phyloP scores from a whole-genome alignment of 257 asterid species.

The Hygrophila difformis region DNA sequence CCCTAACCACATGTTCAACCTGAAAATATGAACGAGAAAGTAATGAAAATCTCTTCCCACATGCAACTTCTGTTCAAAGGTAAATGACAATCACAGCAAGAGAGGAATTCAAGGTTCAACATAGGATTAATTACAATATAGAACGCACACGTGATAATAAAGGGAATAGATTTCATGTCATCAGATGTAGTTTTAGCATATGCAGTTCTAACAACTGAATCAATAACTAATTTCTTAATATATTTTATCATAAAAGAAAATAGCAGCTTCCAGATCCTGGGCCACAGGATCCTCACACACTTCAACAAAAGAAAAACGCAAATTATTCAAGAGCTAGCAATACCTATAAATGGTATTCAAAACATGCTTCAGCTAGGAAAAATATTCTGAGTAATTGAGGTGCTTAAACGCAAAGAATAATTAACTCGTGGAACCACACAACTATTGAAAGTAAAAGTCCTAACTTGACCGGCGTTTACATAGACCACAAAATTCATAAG shows the following conservation, averaged over 20 bases:
- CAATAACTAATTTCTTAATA: neutral
- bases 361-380: too few relatives aligned
- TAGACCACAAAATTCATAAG: too few relatives aligned
- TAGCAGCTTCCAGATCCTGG: neutral
- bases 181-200: slow-evolving; percentile 11
- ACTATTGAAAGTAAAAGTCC: too few relatives aligned
- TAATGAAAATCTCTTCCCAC: slow-evolving; percentile 11
- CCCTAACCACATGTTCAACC: slow-evolving; percentile 90
- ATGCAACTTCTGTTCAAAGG: neutral
- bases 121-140: neutral
- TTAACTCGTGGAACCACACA: too few relatives aligned
- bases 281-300: too few relatives aligned
- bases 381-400: too few relatives aligned
- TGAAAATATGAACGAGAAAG: slow-evolving; percentile 22
- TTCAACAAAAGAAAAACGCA: too few relatives aligned
- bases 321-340: too few relatives aligned
- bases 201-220: neutral
- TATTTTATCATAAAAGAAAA: neutral
- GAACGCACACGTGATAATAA: neutral
- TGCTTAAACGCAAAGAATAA: too few relatives aligned
- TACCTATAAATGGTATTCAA: too few relatives aligned
- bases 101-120: neutral
- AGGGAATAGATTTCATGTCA: neutral
- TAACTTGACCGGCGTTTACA: too few relatives aligned
- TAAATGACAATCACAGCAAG: neutral